A percentile compares a stretch with the other conserved stretches of the same genome.
Evolutionary conservation across 768 basidiomycete species (phyloP).

Genomic region (Termitomyces sp.): DNA sequence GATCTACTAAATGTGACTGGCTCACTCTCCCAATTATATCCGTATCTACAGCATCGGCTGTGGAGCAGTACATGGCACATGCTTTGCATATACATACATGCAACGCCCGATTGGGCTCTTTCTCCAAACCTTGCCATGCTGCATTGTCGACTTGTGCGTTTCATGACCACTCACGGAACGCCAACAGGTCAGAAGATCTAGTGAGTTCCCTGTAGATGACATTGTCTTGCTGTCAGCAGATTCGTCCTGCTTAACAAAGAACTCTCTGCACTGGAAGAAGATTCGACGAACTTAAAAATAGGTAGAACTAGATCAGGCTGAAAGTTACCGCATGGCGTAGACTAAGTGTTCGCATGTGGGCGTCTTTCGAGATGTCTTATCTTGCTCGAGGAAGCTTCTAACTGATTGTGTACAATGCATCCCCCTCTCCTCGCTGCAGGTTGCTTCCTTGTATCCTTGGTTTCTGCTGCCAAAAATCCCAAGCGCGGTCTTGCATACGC

Average conservation of each 20-base stretch:
- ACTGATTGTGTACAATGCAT: constrained; percentile 5
- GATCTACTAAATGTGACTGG: neutral
- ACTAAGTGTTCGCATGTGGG: neutral
- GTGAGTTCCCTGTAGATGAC: neutral
- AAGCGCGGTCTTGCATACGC: constrained; percentile 36
- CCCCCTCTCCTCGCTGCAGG: constrained; percentile 2
- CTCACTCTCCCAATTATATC: neutral
- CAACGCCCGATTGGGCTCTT: neutral
- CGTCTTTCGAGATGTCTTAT: neutral
- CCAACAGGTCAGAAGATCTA: constrained; percentile 4
- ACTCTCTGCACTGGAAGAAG: neutral
- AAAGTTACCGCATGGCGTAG: constrained; percentile 1
- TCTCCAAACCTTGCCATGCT: constrained; percentile 5
- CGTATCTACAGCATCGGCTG: neutral
- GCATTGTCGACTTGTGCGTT: neutral
- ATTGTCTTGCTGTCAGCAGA: constrained; percentile 11
- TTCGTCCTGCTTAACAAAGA: constrained; percentile 1
- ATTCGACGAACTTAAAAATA: neutral
- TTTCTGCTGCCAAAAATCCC: constrained; percentile 28
- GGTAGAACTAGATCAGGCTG: neutral
- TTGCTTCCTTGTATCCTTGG: neutral
- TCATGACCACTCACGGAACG: constrained; percentile 7
- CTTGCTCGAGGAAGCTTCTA: constrained; percentile 5
- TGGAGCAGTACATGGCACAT: constrained; percentile 1
- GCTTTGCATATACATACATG: neutral